These are phyloP conservation scores for Pogostemon cablin DNA, from an alignment of 257 asterid genomes.

Conservation along the genomic window DNA sequence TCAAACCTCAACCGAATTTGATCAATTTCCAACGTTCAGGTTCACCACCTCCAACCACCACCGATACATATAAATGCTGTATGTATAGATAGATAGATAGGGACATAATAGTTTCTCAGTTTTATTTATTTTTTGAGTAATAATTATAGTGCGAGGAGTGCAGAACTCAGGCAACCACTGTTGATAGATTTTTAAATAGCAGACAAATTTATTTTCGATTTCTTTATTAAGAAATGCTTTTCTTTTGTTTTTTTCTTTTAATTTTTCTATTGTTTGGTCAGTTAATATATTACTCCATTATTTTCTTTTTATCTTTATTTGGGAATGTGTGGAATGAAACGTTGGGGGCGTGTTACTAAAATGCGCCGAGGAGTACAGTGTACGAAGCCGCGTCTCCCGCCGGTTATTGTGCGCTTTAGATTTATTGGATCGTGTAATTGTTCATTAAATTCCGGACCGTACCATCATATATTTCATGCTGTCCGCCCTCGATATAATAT, in stretches of 20 bases:
- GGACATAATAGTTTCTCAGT: conserved; percentile 24
- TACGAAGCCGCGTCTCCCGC: conserved; percentile 30
- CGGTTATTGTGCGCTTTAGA: conserved; percentile 4
- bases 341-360: conserved; percentile 13
- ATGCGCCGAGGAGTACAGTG: conserved; percentile 24
- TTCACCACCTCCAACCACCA: conserved; percentile 47
- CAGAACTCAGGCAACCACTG: conserved; percentile 28
- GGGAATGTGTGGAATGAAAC: conserved; percentile 20
- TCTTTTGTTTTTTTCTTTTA: not conserved
- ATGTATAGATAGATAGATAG: conserved; percentile 18
- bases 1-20: conserved; percentile 30
- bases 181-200: conserved; percentile 31
- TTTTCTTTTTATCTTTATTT: not conserved
- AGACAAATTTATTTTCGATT: not conserved
- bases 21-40: conserved; percentile 32
- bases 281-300: not conserved
- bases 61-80: conserved; percentile 48
- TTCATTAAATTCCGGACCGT: not conserved
- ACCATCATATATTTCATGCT: too few species aligned
- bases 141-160: conserved; percentile 30
- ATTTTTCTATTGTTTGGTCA: not conserved
- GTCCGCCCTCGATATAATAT: too few species aligned
- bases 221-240: not conserved
- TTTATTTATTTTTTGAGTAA: conserved; percentile 14
- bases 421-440: conserved; percentile 25